These are phyloP conservation scores for Diphasiastrum complanatum DNA, from an alignment of 83 land plant species.

Conservation along the genomic window DNA sequence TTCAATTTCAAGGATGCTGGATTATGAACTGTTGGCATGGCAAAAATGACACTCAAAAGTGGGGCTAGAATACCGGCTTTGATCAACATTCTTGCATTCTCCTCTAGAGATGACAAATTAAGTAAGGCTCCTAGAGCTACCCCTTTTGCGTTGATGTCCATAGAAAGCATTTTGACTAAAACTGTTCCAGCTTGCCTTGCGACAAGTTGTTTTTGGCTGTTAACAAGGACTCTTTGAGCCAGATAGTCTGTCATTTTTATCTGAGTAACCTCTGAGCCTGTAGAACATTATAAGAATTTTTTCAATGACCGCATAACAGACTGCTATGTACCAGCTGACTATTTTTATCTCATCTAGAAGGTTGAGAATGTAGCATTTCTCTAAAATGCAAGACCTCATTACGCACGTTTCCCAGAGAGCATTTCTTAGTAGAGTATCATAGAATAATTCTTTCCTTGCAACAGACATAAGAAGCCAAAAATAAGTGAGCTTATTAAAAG, in stretches of 20 bases:
- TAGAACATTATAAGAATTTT: no score
- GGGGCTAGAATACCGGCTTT: slow-evolving; percentile 5
- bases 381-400: no score
- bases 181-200: not conserved
- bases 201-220: not conserved
- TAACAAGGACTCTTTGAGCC: not conserved
- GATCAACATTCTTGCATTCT: not conserved
- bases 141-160: slow-evolving; percentile 1
- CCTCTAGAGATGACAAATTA: not conserved
- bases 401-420: no score
- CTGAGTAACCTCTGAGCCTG: slow-evolving; percentile 6
- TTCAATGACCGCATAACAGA: no score
- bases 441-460: no score
- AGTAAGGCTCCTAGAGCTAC: slow-evolving; percentile 1
- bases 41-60: slow-evolving; percentile 3
- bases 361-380: no score
- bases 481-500: no score
- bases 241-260: slow-evolving; percentile 1
- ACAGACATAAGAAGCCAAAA: no score
- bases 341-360: no score
- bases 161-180: not conserved
- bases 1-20: slow-evolving; percentile 1
- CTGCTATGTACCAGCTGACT: no score
- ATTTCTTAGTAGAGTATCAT: no score
- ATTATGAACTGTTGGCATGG: not conserved